phyloP scores from a whole-genome alignment of 768 basidiomycete species.

The Leccinum subtestaceum region DNA sequence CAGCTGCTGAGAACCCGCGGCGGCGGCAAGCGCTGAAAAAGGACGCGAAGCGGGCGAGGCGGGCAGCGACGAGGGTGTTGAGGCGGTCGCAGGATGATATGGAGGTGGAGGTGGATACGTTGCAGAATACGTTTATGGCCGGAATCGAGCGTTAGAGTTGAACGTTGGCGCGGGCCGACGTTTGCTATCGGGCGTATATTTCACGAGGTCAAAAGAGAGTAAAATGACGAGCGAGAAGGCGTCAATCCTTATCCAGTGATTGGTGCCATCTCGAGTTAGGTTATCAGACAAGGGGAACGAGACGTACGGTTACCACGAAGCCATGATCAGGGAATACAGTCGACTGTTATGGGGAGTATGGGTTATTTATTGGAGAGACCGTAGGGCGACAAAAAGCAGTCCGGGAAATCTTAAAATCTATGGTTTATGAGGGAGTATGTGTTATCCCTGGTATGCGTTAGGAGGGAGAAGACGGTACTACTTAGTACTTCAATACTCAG shows the following conservation, averaged over 20 bases:
- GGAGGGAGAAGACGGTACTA: no score
- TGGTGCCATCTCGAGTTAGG: background rate
- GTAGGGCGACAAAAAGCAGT: no score
- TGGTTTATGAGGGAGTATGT: no score
- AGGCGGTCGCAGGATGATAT: slow-evolving; percentile 26
- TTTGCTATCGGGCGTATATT: background rate
- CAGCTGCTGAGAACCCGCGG: slow-evolving; percentile 47
- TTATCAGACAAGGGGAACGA: background rate
- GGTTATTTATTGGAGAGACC: no score
- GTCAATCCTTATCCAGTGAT: slow-evolving; percentile 11
- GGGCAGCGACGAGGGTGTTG: slow-evolving; percentile 39
- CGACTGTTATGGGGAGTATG: no score
- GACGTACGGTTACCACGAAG: slow-evolving; percentile 9
- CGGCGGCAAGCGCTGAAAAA: slow-evolving; percentile 58
- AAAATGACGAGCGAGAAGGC: slow-evolving; percentile 14
- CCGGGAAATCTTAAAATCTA: no score
- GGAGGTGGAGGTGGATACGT: slow-evolving; percentile 27
- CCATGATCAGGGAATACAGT: slow-evolving; percentile 6
- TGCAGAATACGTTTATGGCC: slow-evolving; percentile 25
- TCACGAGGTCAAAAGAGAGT: background rate
- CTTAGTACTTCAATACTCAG: no score
- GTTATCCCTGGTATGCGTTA: no score
- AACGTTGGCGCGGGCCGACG: background rate
- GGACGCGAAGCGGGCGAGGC: slow-evolving; percentile 61
- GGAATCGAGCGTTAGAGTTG: slow-evolving; percentile 10